Percentiles rank a stretch among this genome's conserved stretches.
phyloP scores from a whole-genome alignment of 805 yeast genomes.

The Cyberlindnera suaveolens region DNA sequence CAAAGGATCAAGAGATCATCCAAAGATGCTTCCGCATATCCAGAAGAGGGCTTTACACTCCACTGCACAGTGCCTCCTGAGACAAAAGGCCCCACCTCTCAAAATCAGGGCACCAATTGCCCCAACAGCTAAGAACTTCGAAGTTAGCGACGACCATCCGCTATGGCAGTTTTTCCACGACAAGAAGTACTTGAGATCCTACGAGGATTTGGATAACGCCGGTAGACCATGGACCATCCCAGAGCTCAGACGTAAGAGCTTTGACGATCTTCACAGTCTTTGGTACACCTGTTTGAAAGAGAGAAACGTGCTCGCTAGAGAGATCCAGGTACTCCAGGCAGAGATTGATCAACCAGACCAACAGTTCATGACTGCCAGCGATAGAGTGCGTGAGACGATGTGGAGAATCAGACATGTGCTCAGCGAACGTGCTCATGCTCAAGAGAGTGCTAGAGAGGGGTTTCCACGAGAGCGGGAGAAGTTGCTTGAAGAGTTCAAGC shows the following conservation, averaged over 20 bases:
- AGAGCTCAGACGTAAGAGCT: slow-evolving; percentile 85
- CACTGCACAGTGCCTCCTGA: slow-evolving; percentile 9
- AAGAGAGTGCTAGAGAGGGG: slow-evolving; percentile 47
- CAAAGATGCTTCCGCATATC: slow-evolving; percentile 9
- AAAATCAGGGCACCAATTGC: slow-evolving; percentile 75
- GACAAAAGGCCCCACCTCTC: slow-evolving; percentile 17
- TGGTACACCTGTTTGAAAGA: slow-evolving; percentile 89
- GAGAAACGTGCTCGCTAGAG: slow-evolving; percentile 73
- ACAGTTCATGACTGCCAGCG: slow-evolving; percentile 22
- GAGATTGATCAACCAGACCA: slow-evolving; percentile 36
- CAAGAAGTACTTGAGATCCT: slow-evolving; percentile 52
- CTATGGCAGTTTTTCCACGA: slow-evolving; percentile 86
- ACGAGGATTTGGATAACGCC: slow-evolving; percentile 43
- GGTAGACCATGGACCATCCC: slow-evolving; percentile 84
- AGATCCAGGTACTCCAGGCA: slow-evolving; percentile 50
- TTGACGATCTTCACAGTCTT: slow-evolving; percentile 83
- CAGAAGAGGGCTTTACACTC: slow-evolving; percentile 16
- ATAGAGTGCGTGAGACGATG: slow-evolving; percentile 55
- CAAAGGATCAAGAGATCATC: not conserved
- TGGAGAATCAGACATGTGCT: slow-evolving; percentile 80
- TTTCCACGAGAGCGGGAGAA: slow-evolving; percentile 37
- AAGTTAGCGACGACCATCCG: slow-evolving; percentile 81
- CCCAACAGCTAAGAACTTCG: slow-evolving; percentile 70
- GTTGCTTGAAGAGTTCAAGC: slow-evolving; percentile 52
- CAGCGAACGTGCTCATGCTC: slow-evolving; percentile 76